Evolutionary conservation across 83 land plant genomes (phyloP).

Genomic region (Thuja plicata): DNA sequence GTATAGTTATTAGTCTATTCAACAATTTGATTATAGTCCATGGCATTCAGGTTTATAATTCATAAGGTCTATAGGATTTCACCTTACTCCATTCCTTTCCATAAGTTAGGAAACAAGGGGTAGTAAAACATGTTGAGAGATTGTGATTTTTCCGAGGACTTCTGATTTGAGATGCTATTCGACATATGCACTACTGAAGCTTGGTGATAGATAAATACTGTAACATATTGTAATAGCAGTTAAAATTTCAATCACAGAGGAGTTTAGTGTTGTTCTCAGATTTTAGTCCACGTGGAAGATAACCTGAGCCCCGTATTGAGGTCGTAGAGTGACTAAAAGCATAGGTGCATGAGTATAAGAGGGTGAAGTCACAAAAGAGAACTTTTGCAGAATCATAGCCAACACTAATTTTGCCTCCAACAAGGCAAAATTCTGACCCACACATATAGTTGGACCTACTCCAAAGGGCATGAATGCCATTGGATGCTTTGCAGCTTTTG

Average conservation of each 20-base stretch:
- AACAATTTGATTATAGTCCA: too few species aligned
- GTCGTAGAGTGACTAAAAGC: neutral
- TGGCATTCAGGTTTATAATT: too few species aligned
- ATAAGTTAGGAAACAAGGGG: too few species aligned
- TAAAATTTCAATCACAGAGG: neutral
- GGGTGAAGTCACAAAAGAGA: constrained; percentile 18
- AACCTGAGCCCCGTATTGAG: constrained; percentile 16
- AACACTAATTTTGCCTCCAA: constrained; percentile 22
- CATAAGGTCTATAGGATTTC: too few species aligned
- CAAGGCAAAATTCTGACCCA: constrained; percentile 21
- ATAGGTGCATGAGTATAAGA: constrained; percentile 17
- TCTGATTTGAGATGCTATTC: too few species aligned
- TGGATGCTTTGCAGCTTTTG: constrained; percentile 18
- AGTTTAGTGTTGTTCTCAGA: neutral
- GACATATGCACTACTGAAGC: too few species aligned
- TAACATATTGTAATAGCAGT: too few species aligned
- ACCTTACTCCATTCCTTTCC: too few species aligned
- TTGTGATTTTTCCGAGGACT: too few species aligned
- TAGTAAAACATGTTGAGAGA: too few species aligned
- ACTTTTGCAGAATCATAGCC: constrained; percentile 15
- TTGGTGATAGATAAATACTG: too few species aligned
- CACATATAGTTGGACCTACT: constrained; percentile 15
- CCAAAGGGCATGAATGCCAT: constrained; percentile 22
- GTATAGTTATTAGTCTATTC: too few species aligned
- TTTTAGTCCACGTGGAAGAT: constrained; percentile 7